Evolutionary conservation across 164 flowering plant genomes (phyloP), one percentile per base, ranked within the genome.

Genomic region (Magnolia changhungtana): DNA sequence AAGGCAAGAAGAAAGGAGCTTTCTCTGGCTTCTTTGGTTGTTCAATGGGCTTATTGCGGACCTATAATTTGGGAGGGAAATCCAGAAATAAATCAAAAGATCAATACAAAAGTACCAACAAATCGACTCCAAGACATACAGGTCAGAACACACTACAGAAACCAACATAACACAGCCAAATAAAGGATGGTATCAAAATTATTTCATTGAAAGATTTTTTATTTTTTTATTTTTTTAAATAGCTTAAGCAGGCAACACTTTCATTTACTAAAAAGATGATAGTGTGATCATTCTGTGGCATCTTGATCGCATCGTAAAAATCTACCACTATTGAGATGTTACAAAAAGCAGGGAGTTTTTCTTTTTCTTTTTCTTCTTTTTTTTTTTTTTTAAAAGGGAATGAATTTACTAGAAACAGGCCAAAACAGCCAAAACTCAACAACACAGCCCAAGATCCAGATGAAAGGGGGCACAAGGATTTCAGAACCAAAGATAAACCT

Each of bases 11-110:
- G 80, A 94, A 96, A 59, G 98, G 99, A 55, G 91, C 93, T 80
- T 89, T 89, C 76, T 93, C 96, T 29, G 98, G 98, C 80, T 93
- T 93, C 82, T 94, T 96, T 2, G 98, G 98, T 55, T 98, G 96
- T 80, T 96, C 98, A 72, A 89, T 86, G 52, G 98, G 99, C 81
- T 93, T 94, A 80, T 96, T 96, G 72, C 99, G 89, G 67, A 79
- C 86, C 98, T 93, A 87, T 63, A 85, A 52, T 52, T 52, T 52
- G 16, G 59, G 59, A 7, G 59, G 59, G 2, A 52, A 52, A 52
- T 9, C 10, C 59, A 52, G 16, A 52, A 52, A 52, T 52, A 14
- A 52, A 52, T 52, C 59, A 52, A 52, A 52, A 52, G 16, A 14
- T 52, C 59, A 52, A 9, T 8, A 14, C 16, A 52, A 1, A 52